Evolutionary conservation across 352 stramenopile species (phyloP).

Genomic region (Ophiocytium majus): DNA sequence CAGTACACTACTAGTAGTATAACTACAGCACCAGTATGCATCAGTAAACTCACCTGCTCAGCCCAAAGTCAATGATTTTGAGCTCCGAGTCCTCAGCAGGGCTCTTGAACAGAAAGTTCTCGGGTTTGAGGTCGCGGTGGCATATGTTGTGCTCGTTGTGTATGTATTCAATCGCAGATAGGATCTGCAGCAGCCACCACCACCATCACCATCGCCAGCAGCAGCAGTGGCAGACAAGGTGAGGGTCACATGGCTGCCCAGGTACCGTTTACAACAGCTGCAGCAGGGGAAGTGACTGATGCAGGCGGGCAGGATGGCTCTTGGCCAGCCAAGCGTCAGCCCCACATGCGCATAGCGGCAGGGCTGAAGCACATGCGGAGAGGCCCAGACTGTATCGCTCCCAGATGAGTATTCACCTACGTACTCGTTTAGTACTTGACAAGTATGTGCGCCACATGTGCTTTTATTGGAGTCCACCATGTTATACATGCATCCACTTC

Average conservation of each 20-base stretch:
- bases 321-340: not conserved
- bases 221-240: not conserved
- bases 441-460: no score
- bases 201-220: not conserved
- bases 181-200: conserved; percentile 67
- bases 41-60: conserved; percentile 70
- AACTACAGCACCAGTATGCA: no score
- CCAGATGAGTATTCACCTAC: no score
- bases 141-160: conserved; percentile 92
- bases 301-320: not conserved
- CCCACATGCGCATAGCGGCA: not conserved
- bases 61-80: conserved; percentile 98
- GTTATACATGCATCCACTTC: no score
- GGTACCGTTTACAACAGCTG: not conserved
- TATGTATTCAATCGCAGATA: conserved; percentile 91
- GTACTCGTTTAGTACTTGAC: no score
- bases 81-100: conserved; percentile 63
- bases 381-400: not conserved
- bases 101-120: conserved; percentile 93
- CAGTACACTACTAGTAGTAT: no score
- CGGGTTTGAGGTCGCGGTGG: conserved; percentile 93
- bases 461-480: no score
- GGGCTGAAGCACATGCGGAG: not conserved
- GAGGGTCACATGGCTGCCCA: not conserved
- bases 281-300: not conserved